phyloP scores from a whole-genome alignment of 805 yeast species.

The Lachancea meyersii region DNA sequence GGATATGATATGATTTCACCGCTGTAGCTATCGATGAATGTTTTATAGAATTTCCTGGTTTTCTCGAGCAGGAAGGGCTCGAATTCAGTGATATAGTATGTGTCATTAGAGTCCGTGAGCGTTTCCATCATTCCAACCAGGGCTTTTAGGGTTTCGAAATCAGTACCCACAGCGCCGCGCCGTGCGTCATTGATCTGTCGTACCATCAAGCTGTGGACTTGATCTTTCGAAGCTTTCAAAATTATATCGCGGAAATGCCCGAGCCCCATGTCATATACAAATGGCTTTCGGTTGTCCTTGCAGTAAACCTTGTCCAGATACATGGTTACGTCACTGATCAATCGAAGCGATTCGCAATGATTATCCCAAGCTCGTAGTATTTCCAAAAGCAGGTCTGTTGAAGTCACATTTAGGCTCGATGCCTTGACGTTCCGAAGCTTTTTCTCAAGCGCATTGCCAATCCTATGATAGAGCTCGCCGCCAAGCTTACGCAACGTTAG shows the following conservation, averaged over 20 bases:
- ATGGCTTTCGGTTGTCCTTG: constrained; percentile 55
- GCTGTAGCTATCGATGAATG: constrained; percentile 39
- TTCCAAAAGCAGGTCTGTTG: constrained; percentile 35
- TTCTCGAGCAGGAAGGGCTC: constrained; percentile 57
- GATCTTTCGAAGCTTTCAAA: constrained; percentile 43
- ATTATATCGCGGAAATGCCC: constrained; percentile 57
- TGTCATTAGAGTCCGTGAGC: constrained; percentile 45
- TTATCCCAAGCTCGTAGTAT: constrained; percentile 53
- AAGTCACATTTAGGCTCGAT: constrained; percentile 11
- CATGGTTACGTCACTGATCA: constrained; percentile 79
- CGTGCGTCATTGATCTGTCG: constrained; percentile 27
- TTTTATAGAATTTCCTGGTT: constrained; percentile 50
- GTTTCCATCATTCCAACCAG: constrained; percentile 67
- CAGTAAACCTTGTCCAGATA: constrained; percentile 83
- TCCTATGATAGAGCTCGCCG: constrained; percentile 55
- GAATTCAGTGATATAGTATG: constrained; percentile 55
- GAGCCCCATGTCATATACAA: constrained; percentile 69
- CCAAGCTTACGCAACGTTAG: constrained; percentile 69
- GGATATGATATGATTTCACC: constrained; percentile 52
- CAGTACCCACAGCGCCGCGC: constrained; percentile 52
- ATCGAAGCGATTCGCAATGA: constrained; percentile 63
- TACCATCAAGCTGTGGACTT: constrained; percentile 46
- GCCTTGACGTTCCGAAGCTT: constrained; percentile 37
- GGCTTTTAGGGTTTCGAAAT: constrained; percentile 53
- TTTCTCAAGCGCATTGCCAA: constrained; percentile 40